Conservation (phyloP, 192 early-diverging fungal species). For the Phlyctochytrium arcticum region DNA sequence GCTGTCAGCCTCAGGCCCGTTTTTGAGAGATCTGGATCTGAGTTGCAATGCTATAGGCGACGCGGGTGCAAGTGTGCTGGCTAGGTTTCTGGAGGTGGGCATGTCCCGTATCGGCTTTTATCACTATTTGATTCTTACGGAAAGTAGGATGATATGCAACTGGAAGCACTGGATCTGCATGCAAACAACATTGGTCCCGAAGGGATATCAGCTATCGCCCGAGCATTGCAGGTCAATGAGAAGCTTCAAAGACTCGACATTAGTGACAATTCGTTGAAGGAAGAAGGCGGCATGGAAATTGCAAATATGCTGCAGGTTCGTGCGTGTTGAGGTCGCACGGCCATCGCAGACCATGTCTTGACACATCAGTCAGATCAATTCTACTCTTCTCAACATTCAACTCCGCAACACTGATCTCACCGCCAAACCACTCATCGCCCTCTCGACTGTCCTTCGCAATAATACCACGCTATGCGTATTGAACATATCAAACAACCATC, state of each 20-base stretch:
- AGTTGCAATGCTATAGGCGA: constrained; percentile 48
- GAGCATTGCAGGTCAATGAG: constrained; percentile 39
- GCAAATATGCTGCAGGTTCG: constrained; percentile 41
- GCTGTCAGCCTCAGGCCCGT: constrained; percentile 18
- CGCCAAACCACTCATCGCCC: constrained; percentile 35
- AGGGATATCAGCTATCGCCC: constrained; percentile 29
- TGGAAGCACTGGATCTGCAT: constrained; percentile 33
- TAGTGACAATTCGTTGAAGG: constrained; percentile 27
- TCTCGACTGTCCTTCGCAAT: constrained; percentile 39
- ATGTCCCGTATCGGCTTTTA: background rate
- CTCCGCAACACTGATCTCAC: constrained; percentile 18
- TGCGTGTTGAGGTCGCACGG: background rate
- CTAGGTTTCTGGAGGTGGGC: constrained; percentile 39
- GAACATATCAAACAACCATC: constrained; percentile 38
- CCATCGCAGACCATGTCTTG: background rate
- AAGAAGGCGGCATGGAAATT: constrained; percentile 43
- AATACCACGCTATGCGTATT: constrained; percentile 31
- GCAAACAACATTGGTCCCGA: constrained; percentile 34
- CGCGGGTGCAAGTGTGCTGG: constrained; percentile 34
- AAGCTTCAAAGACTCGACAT: constrained; percentile 29
- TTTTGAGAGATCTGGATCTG: constrained; percentile 38
- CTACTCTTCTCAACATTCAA: constrained; percentile 19
- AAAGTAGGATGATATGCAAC: constrained; percentile 26
- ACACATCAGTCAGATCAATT: constrained; percentile 28
- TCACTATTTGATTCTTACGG: background rate